Conservation (phyloP, 306 rosid genomes). For the Herpetospermum pedunculosum region DNA sequence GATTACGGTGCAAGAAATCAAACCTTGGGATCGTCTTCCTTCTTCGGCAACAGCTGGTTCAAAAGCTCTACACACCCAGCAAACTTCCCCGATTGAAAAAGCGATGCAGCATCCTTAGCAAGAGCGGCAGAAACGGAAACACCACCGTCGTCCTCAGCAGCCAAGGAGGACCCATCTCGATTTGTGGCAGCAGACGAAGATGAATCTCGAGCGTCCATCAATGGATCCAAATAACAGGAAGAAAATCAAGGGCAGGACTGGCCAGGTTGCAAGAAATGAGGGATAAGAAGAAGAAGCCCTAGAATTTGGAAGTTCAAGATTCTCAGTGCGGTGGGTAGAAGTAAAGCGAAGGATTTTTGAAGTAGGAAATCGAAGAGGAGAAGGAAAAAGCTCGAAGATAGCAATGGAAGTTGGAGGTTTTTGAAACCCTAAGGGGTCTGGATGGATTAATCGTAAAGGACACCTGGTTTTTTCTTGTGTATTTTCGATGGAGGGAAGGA, state of each 20-base stretch:
- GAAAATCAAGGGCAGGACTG: constrained; percentile 29
- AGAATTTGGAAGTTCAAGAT: constrained; percentile 11
- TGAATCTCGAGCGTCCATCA: constrained; percentile 72
- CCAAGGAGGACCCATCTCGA: constrained; percentile 49
- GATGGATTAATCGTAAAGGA: constrained; percentile 7
- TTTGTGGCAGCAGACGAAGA: constrained; percentile 28
- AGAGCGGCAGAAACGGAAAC: constrained; percentile 39
- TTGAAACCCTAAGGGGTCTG: constrained; percentile 21
- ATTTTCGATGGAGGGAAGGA: not conserved
- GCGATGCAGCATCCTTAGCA: constrained; percentile 75
- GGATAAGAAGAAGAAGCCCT: not conserved
- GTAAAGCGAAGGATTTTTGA: not conserved
- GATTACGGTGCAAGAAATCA: not conserved
- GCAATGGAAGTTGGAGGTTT: constrained; percentile 4
- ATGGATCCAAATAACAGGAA: constrained; percentile 40
- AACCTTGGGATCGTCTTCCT: constrained; percentile 85
- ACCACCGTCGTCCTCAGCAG: constrained; percentile 54
- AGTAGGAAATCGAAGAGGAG: constrained; percentile 1
- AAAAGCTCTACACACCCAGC: constrained; percentile 58
- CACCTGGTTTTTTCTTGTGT: constrained; percentile 5
- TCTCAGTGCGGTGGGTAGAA: not conserved
- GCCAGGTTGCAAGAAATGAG: constrained; percentile 9
- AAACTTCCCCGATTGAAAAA: constrained; percentile 76
- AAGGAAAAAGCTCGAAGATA: not conserved
- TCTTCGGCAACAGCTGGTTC: constrained; percentile 62